Evolutionary conservation across 1,284 basidiomycete genomes (phyloP), one percentile per base, ranked within the genome.

Genomic region (Sporisorium iseilematis-ciliati): DNA sequence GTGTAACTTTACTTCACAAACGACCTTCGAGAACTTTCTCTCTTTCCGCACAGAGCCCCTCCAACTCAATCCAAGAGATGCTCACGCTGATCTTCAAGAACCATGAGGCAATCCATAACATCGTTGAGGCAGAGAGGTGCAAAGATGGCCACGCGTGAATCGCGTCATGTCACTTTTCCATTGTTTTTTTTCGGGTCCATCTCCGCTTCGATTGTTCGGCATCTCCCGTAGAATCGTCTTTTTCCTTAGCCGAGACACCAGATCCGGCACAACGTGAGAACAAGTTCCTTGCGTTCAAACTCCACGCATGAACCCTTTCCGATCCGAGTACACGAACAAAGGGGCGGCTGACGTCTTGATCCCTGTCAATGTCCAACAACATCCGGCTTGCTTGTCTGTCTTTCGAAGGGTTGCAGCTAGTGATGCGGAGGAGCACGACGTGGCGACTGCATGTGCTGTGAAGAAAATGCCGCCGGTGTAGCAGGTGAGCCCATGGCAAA

Each of bases 401-500:
- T 38, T 38, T 38, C 35, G 16, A 6, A 38, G 26, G 3, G n/a
- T 5, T 20, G 12, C 7, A 12, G 49, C 23, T 41, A 58, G 35
- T 46, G 49, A 8, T 63, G 55, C 20, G 49, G 18, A 21, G 54
- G 46, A 6, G 53, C 48, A 31, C 67, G 61, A 21, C 57, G 67
- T 25, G 67, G 61, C 49, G 67, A 60, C 42, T 59, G 61, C 26
- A 43, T 16, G 26, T 20, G 26, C 35, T 52, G 48, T 25, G 57
- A 40, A n/a, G 23, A 7, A 14, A 54, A 35, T 21, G 46, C 42
- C 10, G 51, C 35, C 3, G 56, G 42, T 7, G 55, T 46, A 5
- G 12, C 29, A 6, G 65, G 65, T 26, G 65, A 74, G 40, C 62
- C 71, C 57, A 74, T 52, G 11, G 54, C 65, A 18, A 68, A 69